phyloP scores from a whole-genome alignment of 768 basidiomycete genomes.

The Mycena sanguinolenta region DNA sequence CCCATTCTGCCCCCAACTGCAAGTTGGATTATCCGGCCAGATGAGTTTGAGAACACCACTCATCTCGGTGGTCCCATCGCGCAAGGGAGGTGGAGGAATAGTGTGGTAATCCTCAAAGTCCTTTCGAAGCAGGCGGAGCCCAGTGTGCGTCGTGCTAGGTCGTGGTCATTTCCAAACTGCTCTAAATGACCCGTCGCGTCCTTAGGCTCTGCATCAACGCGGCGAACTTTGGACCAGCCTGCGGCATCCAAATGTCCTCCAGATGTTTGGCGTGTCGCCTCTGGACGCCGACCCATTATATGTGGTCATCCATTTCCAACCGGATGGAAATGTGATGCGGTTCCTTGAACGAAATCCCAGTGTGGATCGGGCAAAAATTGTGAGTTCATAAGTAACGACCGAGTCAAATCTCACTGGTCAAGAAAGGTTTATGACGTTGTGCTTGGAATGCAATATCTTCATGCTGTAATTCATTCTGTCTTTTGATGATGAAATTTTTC shows the following conservation, averaged over 20 bases:
- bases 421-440: slow-evolving; percentile 39
- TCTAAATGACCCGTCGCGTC: slow-evolving; percentile 5
- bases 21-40: slow-evolving; percentile 32
- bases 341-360: slow-evolving; percentile 39
- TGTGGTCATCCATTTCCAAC: slow-evolving; percentile 36
- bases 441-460: slow-evolving; percentile 44
- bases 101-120: slow-evolving; percentile 32
- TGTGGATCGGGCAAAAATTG: slow-evolving; percentile 39
- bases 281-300: slow-evolving; percentile 41
- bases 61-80: slow-evolving; percentile 29
- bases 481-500: background rate
- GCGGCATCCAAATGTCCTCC: slow-evolving; percentile 40
- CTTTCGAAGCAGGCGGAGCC: slow-evolving; percentile 28
- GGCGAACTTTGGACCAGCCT: slow-evolving; percentile 40
- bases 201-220: slow-evolving; percentile 36
- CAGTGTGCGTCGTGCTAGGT: slow-evolving; percentile 16
- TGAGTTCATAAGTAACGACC: slow-evolving; percentile 15
- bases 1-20: slow-evolving; percentile 19
- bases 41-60: slow-evolving; percentile 30
- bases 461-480: slow-evolving; percentile 29
- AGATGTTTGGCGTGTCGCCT: slow-evolving; percentile 41
- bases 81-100: slow-evolving; percentile 30
- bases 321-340: slow-evolving; percentile 37
- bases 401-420: background rate
- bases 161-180: background rate